phyloP scores from a whole-genome alignment of 148 eudicot species.

The Rhododendron williamsianum region DNA sequence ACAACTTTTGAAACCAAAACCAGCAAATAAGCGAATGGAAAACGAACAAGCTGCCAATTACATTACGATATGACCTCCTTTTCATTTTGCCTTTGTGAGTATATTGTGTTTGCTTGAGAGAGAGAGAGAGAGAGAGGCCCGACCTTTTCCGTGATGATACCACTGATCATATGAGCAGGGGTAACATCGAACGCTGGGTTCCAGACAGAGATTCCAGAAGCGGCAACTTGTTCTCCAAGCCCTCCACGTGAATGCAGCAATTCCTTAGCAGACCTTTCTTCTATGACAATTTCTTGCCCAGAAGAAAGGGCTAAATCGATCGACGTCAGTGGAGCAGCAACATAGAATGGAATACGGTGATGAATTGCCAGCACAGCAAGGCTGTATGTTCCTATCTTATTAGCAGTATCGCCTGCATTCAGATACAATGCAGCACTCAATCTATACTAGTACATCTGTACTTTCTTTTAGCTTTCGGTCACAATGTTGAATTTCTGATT shows the following conservation, averaged over 20 bases:
- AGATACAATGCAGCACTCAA: background rate
- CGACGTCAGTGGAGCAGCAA: constrained; percentile 95
- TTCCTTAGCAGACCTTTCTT: constrained; percentile 92
- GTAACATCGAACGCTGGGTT: constrained; percentile 98
- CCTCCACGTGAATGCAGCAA: constrained; percentile 73
- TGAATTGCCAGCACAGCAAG: constrained; percentile 76
- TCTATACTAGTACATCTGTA: background rate
- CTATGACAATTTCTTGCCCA: constrained; percentile 83
- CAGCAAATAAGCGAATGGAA: background rate
- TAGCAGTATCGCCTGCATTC: constrained; percentile 87
- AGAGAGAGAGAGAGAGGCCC: constrained; percentile 5
- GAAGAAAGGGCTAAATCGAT: constrained; percentile 69
- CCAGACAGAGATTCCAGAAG: constrained; percentile 94
- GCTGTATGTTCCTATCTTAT: constrained; percentile 95
- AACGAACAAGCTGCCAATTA: background rate
- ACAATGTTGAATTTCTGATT: background rate
- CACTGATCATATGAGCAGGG: constrained; percentile 68
- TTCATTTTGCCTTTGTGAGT: background rate
- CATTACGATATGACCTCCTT: background rate
- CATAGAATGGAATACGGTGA: constrained; percentile 79
- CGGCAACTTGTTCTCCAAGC: constrained; percentile 93
- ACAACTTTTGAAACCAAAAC: background rate
- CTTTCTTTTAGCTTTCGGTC: background rate
- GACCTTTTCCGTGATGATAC: constrained; percentile 89
- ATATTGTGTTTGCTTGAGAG: background rate